phyloP scores from a whole-genome alignment of 2,329 filamentous ascomycete species.

The Neofusicoccum cordaticola region DNA sequence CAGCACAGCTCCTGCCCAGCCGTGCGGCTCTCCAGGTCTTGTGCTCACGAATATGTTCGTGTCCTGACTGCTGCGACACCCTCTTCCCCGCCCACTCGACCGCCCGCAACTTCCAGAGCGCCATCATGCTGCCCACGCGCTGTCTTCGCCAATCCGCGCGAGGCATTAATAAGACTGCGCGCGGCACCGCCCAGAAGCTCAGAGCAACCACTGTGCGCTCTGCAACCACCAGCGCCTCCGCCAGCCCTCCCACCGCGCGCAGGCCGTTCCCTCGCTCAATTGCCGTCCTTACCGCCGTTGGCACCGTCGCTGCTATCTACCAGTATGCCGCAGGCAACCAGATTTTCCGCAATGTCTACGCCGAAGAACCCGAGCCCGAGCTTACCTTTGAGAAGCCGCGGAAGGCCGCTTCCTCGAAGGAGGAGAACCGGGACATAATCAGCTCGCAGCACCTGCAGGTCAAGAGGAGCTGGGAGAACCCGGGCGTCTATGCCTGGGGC shows the following conservation, averaged over 20 bases:
- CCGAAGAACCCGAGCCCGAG: conserved; percentile 45
- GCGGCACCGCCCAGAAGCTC: neutral
- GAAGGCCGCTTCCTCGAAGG: conserved; percentile 55
- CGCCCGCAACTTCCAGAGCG: neutral
- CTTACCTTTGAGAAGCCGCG: conserved; percentile 65
- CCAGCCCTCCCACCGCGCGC: neutral
- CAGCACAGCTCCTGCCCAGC: neutral
- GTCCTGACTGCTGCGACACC: neutral
- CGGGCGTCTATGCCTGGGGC: conserved; percentile 92
- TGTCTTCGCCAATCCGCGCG: conserved; percentile 17
- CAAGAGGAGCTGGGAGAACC: conserved; percentile 74
- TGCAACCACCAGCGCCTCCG: neutral
- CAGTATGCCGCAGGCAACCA: conserved; percentile 10
- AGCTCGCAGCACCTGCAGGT: conserved; percentile 87
- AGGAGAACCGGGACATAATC: conserved; percentile 72
- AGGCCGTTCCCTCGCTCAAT: conserved; percentile 45
- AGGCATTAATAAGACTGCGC: conserved; percentile 15
- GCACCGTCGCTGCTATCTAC: conserved; percentile 39
- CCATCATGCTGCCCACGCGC: conserved; percentile 15
- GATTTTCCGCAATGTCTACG: conserved; percentile 40
- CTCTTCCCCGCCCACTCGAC: neutral
- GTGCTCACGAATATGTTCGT: neutral
- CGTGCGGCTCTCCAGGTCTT: neutral
- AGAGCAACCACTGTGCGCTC: neutral
- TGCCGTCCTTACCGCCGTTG: conserved; percentile 41